Evolutionary conservation across 257 asterid genomes (phyloP), one percentile per base, ranked within the genome.

Genomic region (Rubia yunnanensis): DNA sequence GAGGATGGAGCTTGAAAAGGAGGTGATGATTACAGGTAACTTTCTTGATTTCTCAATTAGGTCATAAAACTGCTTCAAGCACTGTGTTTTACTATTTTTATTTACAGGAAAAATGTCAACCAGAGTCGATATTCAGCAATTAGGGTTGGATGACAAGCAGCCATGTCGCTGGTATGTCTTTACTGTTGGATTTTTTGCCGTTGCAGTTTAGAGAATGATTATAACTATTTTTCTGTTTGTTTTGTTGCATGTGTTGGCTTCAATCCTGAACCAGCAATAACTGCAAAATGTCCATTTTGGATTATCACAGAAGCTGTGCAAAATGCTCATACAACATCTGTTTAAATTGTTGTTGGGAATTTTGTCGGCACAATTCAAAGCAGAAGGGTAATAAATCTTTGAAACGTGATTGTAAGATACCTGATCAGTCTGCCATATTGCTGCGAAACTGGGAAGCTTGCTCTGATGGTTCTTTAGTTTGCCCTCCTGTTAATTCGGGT

Each of bases 231-330:
- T 70, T 38, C 30, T 59, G 65, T 72, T 67, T 48, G 63, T 54
- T 71, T 53, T 72, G 20, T 58, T 63, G 32, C 65, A 22, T 75
- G 38, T 66, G 70, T 57, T 75, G 56, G 39, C 76, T 78, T 70
- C 60, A 73, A 64, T 79, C 67, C 64, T 71, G 70, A 65, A 66
- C 75, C 91, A 90, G 98, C 84, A 84, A 78, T 76, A 87, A 77
- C 75, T 94, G 99, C 83, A 82, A 80, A 68, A 70, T 77, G 41
- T 77, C 91, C 60, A 83, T 90, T 74, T 72, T 85, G 73, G 95
- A 94, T 89, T 94, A 86, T 83, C 96, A 90, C 64, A 83, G 96
- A 83, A 85, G 86, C 78, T 94, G 99, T 83, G 35, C 82, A 57
- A 81, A 76, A 61, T 94, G 99, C 65, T 86, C 94, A 2, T 94